Percentiles rank a stretch among this genome's conserved stretches.
These are phyloP conservation scores for Hemerocallis citrina DNA, from an alignment of 106 monocot genomes.

Conservation along the genomic window DNA sequence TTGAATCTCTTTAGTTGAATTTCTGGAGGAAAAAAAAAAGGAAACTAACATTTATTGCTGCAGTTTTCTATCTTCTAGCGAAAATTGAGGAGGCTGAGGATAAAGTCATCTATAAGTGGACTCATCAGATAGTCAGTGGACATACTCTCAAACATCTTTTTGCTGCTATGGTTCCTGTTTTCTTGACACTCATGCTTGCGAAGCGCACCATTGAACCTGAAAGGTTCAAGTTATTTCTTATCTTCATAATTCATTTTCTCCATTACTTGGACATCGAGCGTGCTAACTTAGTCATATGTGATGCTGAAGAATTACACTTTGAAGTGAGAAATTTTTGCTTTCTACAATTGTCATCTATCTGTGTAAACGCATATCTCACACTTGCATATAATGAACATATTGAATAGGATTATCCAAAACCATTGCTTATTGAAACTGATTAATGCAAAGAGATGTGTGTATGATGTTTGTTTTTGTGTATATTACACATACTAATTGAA, in stretches of 20 bases:
- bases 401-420: too few relatives aligned
- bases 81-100: slow-evolving; percentile 90
- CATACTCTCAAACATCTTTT: slow-evolving; percentile 91
- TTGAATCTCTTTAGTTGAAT: not conserved
- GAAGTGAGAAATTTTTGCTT: too few relatives aligned
- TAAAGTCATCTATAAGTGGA: slow-evolving; percentile 71
- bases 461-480: too few relatives aligned
- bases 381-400: too few relatives aligned
- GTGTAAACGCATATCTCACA: too few relatives aligned
- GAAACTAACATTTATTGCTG: not conserved
- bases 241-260: not conserved
- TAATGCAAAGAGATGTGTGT: too few relatives aligned
- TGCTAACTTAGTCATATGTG: not conserved
- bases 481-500: too few relatives aligned
- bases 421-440: too few relatives aligned
- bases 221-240: slow-evolving; percentile 35
- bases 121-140: slow-evolving; percentile 70
- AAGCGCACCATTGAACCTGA: slow-evolving; percentile 66
- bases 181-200: slow-evolving; percentile 92
- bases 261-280: not conserved
- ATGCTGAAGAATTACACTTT: not conserved
- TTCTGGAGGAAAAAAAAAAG: too few relatives aligned
- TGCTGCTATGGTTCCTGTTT: slow-evolving; percentile 97
- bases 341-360: too few relatives aligned
- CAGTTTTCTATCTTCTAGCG: slow-evolving; percentile 88